phyloP scores from a whole-genome alignment of 2,329 filamentous ascomycete genomes.

The Lachnellula arida region DNA sequence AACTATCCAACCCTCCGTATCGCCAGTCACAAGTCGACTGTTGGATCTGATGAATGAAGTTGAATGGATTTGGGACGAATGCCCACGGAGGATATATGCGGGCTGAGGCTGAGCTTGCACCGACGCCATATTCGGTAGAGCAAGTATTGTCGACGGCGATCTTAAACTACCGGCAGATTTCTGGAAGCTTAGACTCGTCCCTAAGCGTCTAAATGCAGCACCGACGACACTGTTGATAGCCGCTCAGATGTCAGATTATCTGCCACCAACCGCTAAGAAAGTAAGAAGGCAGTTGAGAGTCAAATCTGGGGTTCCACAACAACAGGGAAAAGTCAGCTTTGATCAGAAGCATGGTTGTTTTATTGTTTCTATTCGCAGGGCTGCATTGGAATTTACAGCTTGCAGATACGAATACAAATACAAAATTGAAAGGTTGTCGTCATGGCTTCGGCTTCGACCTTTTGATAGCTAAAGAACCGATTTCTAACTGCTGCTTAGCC shows the following conservation, averaged over 20 bases:
- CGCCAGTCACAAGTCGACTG: slow-evolving; percentile 74
- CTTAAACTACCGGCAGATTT: neutral
- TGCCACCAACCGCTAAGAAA: neutral
- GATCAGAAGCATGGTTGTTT: neutral
- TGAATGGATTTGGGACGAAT: slow-evolving; percentile 73
- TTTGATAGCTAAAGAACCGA: neutral
- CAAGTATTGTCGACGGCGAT: neutral
- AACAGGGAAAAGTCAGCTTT: neutral
- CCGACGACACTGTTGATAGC: neutral
- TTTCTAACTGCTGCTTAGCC: neutral
- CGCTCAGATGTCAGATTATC: neutral
- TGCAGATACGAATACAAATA: neutral
- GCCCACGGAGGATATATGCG: slow-evolving; percentile 72
- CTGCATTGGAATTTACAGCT: neutral
- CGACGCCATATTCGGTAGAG: slow-evolving; percentile 19
- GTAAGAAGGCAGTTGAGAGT: neutral
- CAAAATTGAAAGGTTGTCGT: neutral
- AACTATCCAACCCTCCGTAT: slow-evolving; percentile 85
- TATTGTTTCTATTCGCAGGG: neutral
- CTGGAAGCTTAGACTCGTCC: slow-evolving; percentile 1
- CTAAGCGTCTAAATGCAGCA: slow-evolving; percentile 1
- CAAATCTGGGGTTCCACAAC: neutral
- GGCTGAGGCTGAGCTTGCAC: slow-evolving; percentile 31
- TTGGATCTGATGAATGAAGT: slow-evolving; percentile 70
- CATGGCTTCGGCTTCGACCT: too few species aligned